These are phyloP conservation scores for Colletotrichum sp. DNA, from an alignment of 2,329 filamentous ascomycete species.

Conservation along the genomic window DNA sequence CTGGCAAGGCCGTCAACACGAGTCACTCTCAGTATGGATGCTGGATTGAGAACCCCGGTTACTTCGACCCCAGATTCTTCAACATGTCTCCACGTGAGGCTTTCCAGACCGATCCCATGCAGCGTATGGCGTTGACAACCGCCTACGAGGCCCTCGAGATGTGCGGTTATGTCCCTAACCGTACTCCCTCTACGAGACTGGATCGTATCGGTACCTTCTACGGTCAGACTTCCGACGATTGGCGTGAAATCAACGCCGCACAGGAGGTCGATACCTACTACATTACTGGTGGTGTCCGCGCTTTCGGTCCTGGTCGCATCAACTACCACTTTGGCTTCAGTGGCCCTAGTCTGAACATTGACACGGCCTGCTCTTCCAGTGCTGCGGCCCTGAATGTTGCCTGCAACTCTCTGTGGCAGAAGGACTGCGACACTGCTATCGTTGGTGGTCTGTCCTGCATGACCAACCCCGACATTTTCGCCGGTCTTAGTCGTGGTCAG, in stretches of 20 bases:
- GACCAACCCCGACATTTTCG: slow-evolving; percentile 82
- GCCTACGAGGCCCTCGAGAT: slow-evolving; percentile 83
- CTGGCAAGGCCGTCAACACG: slow-evolving; percentile 68
- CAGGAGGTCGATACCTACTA: slow-evolving; percentile 68
- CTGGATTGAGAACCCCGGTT: slow-evolving; percentile 67
- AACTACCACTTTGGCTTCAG: slow-evolving; percentile 83
- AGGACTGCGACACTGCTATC: slow-evolving; percentile 82
- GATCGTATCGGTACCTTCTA: slow-evolving; percentile 75
- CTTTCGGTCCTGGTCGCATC: slow-evolving; percentile 65
- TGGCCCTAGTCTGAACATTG: slow-evolving; percentile 74
- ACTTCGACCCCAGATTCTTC: slow-evolving; percentile 75
- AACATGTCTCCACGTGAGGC: slow-evolving; percentile 75
- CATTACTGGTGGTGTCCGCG: slow-evolving; percentile 55
- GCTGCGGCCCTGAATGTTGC: slow-evolving; percentile 73
- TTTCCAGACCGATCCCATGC: slow-evolving; percentile 75
- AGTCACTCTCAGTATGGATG: slow-evolving; percentile 39
- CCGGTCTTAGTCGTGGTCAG: slow-evolving; percentile 76
- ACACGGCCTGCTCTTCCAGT: slow-evolving; percentile 79
- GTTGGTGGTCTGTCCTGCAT: slow-evolving; percentile 80
- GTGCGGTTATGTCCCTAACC: slow-evolving; percentile 72
- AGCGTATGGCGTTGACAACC: slow-evolving; percentile 74
- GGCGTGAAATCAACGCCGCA: slow-evolving; percentile 76
- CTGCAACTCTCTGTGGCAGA: slow-evolving; percentile 75
- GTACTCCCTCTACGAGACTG: slow-evolving; percentile 67
- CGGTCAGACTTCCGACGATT: slow-evolving; percentile 79